phyloP scores from a whole-genome alignment of 2,329 filamentous ascomycete species.

The Penicillium sp. region DNA sequence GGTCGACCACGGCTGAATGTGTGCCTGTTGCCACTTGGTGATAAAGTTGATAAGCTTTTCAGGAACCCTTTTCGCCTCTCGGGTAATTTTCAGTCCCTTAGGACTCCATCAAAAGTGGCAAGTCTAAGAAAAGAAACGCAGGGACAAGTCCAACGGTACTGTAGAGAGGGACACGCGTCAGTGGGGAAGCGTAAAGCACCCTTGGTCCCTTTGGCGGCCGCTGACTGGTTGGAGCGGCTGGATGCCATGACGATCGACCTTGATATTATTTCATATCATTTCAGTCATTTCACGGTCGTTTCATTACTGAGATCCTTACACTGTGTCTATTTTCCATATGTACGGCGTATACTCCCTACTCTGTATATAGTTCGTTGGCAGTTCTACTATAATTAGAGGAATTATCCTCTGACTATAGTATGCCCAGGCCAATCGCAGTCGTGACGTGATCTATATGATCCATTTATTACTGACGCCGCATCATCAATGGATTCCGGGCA shows the following conservation, averaged over 20 bases:
- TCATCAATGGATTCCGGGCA: slow-evolving; percentile 7
- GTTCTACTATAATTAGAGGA: neutral
- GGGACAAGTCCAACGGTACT: no score
- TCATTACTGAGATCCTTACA: neutral
- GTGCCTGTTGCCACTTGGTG: slow-evolving; percentile 9
- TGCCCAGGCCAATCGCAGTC: neutral
- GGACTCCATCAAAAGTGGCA: neutral
- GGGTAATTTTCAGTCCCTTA: no score
- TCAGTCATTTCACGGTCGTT: neutral
- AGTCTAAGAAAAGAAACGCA: neutral
- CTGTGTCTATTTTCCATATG: neutral
- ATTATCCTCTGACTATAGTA: no score
- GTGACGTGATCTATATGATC: slow-evolving; percentile 1
- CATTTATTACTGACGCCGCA: neutral
- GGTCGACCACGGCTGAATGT: slow-evolving; percentile 8
- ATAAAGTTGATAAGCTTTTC: slow-evolving; percentile 15
- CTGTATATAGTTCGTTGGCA: neutral
- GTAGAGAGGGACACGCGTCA: slow-evolving; percentile 19
- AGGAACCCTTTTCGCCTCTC: slow-evolving; percentile 3
- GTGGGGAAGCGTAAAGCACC: slow-evolving; percentile 16
- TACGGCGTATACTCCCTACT: neutral
- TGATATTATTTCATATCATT: slow-evolving; percentile 18
- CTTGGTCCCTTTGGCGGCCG: slow-evolving; percentile 7
- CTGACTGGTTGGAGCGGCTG: slow-evolving; percentile 17
- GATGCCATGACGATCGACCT: slow-evolving; percentile 17